Base-by-base conservation (phyloP, 2,329 filamentous ascomycete genomes). In the Colletotrichum falcatum region DNA sequence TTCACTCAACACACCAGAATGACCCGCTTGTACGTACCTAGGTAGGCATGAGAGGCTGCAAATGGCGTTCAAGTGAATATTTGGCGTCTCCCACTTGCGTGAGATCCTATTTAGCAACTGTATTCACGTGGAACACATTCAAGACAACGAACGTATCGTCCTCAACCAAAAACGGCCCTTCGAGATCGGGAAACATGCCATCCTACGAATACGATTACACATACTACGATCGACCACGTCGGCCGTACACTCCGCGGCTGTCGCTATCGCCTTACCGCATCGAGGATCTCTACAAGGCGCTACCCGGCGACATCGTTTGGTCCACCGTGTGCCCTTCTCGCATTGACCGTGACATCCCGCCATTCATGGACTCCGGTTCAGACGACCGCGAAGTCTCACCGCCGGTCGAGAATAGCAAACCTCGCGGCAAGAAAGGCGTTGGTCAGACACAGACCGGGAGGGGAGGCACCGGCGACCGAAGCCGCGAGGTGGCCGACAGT, bases 201-300 rank as follows among this genome's bases (percentile, higher is more conserved):
- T 56, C 39, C 54, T 56, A 56, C n/a, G 54, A 26, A 56, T 39
- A 39, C 14, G 33, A 56, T 7, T 35, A 56, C 33, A 26, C 56
- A 30, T 33, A 59, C 28, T 59, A 59, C 39, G 26, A 46, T 33
- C 56, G 56, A 30, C 20, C 37, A 30, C 56, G 37, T 46, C 37
- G 18, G 12, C 56, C 56, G 16, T 46, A 42, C 39, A 30, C 33
- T 12, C 26, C 56, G 9, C 37, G 16, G 16, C 20, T 26, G 16
- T 33, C 56, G 26, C 26, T 14, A 18, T 44, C 56, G 37, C 56
- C 56, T 11, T 59, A 33, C 18, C 37, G 14, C 37, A 18, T 44
- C 26, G 37, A 46, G 28, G 56, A 46, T 37, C 39, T 59, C 39
- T 33, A 59, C 26, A 39, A 37, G 11, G 56, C 56, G 39, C 30